A percentile compares a stretch with the other conserved stretches of the same genome.
These are phyloP conservation scores for Clarireedia homoeocarpa DNA, from an alignment of 2,329 filamentous ascomycete genomes.

Conservation along the genomic window DNA sequence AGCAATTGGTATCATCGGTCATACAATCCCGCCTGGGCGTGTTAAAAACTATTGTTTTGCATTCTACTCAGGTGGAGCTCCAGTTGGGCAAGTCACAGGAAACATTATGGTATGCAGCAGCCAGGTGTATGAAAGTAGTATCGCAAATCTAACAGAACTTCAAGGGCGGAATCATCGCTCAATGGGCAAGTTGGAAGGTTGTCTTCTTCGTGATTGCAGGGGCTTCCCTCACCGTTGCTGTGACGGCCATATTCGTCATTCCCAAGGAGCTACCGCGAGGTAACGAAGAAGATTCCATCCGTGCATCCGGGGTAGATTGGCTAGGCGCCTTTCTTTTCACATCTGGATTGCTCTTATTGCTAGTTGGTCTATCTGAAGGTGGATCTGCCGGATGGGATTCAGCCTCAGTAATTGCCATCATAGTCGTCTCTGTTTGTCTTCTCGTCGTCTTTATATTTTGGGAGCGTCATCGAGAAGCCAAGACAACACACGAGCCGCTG, in stretches of 20 bases:
- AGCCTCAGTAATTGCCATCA: constrained; percentile 51
- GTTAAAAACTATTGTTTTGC: constrained; percentile 66
- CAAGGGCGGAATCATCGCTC: constrained; percentile 51
- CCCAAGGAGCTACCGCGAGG: constrained; percentile 38
- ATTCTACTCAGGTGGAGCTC: constrained; percentile 55
- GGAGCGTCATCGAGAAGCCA: constrained; percentile 42
- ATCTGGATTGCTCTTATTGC: constrained; percentile 49
- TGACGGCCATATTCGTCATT: constrained; percentile 51
- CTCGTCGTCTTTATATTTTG: constrained; percentile 14
- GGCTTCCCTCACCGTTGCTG: constrained; percentile 47
- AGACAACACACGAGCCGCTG: constrained; percentile 44
- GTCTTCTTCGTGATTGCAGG: constrained; percentile 59
- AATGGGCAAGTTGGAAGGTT: constrained; percentile 59
- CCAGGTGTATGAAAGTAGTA: neutral
- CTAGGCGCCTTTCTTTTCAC: constrained; percentile 57
- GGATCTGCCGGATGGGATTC: constrained; percentile 61
- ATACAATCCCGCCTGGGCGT: constrained; percentile 58
- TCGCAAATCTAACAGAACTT: constrained; percentile 26
- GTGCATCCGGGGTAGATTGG: constrained; percentile 52
- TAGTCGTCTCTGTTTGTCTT: constrained; percentile 49
- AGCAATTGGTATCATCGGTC: constrained; percentile 61
- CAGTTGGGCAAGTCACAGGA: constrained; percentile 56
- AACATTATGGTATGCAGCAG: constrained; percentile 33
- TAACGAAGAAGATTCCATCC: constrained; percentile 3
- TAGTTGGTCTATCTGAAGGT: constrained; percentile 61